phyloP scores from a whole-genome alignment of 1,139 yeast genomes.

The Petasospora fabianii region DNA sequence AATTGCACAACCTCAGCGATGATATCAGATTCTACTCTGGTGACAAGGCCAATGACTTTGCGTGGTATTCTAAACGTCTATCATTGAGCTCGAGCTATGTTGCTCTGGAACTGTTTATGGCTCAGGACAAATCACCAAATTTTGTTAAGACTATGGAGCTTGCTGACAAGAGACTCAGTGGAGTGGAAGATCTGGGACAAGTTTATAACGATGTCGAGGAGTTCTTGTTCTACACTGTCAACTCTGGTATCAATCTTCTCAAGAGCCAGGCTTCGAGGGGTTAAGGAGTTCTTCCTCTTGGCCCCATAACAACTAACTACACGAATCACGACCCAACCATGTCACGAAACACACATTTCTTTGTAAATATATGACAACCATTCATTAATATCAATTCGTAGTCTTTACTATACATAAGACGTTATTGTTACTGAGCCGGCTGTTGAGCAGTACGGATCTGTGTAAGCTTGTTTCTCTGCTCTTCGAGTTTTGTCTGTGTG shows the following conservation, averaged over 20 bases:
- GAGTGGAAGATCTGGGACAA: conserved; percentile 51
- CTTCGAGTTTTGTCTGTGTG: conserved; percentile 50
- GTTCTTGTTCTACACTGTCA: conserved; percentile 70
- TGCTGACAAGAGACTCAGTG: conserved; percentile 58
- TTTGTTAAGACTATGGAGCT: conserved; percentile 58
- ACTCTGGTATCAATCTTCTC: conserved; percentile 62
- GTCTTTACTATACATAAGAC: background rate
- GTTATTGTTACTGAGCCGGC: background rate
- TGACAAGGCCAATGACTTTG: conserved; percentile 77
- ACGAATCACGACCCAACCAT: no score
- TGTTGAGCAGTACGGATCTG: conserved; percentile 35
- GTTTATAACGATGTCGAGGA: conserved; percentile 64
- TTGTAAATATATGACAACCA: background rate
- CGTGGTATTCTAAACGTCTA: conserved; percentile 89
- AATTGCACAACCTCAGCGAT: conserved; percentile 73
- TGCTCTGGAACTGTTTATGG: conserved; percentile 73
- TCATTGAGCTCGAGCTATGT: conserved; percentile 69
- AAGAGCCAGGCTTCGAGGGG: conserved; percentile 71
- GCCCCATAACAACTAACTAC: background rate
- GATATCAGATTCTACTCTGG: conserved; percentile 81
- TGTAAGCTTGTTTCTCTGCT: conserved; percentile 46
- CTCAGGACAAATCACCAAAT: conserved; percentile 62
- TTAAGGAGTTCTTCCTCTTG: conserved; percentile 24
- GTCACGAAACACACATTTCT: background rate
- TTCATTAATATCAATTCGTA: background rate